phyloP scores from a whole-genome alignment of 805 yeast species.

The Saccharomycopsis microspora region DNA sequence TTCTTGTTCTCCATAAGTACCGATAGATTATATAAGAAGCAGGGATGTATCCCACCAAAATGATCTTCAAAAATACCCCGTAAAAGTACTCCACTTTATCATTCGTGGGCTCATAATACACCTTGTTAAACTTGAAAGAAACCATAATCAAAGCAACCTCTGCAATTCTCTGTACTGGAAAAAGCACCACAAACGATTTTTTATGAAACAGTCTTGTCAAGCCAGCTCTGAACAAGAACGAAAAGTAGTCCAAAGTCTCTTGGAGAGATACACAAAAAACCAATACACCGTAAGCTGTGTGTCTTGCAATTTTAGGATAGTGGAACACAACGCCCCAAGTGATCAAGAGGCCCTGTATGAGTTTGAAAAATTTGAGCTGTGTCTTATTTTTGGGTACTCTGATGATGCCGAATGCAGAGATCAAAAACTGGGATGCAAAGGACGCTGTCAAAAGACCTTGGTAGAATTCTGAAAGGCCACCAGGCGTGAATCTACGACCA shows the following conservation, averaged over 20 bases:
- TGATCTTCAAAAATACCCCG: not conserved
- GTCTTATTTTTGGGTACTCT: not conserved
- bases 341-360: slow-evolving; percentile 3
- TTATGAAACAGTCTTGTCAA: slow-evolving; percentile 2
- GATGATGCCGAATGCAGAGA: not conserved
- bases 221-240: slow-evolving; percentile 2
- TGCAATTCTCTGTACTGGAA: slow-evolving; percentile 12
- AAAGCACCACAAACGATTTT: slow-evolving; percentile 3
- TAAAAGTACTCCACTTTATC: slow-evolving; percentile 2
- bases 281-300: slow-evolving; percentile 7
- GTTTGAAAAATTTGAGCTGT: slow-evolving; percentile 6
- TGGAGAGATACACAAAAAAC: slow-evolving; percentile 9
- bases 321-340: slow-evolving; percentile 14
- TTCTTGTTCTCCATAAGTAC: slow-evolving; percentile 6
- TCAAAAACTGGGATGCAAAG: slow-evolving; percentile 1
- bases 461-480: slow-evolving; percentile 61
- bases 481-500: slow-evolving; percentile 55
- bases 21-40: slow-evolving; percentile 3
- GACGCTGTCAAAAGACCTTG: slow-evolving; percentile 7
- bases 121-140: slow-evolving; percentile 7
- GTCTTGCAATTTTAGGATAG: slow-evolving; percentile 14
- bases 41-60: slow-evolving; percentile 4
- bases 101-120: not conserved
- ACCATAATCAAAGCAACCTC: slow-evolving; percentile 14
- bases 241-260: slow-evolving; percentile 8